These are phyloP conservation scores for Pleurotus salmoneostramineus DNA, from an alignment of 768 basidiomycete genomes.

Conservation along the genomic window DNA sequence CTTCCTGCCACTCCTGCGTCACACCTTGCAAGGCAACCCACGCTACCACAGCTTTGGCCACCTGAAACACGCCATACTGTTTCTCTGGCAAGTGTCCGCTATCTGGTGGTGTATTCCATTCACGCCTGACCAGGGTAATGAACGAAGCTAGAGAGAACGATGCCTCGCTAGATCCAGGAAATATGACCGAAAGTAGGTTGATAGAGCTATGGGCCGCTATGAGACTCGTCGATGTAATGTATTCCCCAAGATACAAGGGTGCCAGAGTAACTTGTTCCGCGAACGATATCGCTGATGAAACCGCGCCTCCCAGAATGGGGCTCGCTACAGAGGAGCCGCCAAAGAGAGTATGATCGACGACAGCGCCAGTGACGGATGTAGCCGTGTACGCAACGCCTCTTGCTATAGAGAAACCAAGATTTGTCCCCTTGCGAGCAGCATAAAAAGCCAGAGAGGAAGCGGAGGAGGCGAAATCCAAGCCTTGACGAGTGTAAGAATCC, in stretches of 20 bases:
- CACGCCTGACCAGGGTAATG: conserved; percentile 73
- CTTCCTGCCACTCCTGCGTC: conserved; percentile 79
- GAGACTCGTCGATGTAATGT: conserved; percentile 71
- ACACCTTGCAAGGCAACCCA: conserved; percentile 82
- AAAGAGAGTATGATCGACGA: conserved; percentile 65
- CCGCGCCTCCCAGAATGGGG: conserved; percentile 52
- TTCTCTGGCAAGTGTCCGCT: conserved; percentile 53
- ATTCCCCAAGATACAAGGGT: conserved; percentile 72
- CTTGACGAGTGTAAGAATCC: conserved; percentile 51
- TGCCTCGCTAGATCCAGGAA: conserved; percentile 73
- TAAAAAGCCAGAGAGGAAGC: conserved; percentile 64
- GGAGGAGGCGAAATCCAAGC: conserved; percentile 64
- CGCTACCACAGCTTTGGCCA: conserved; percentile 67
- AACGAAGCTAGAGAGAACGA: conserved; percentile 81
- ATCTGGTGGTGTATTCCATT: conserved; percentile 59
- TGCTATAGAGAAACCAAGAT: conserved; percentile 68
- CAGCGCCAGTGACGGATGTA: conserved; percentile 52
- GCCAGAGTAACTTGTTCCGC: conserved; percentile 72
- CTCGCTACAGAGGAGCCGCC: conserved; percentile 57
- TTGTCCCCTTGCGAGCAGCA: conserved; percentile 63
- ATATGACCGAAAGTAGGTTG: conserved; percentile 67
- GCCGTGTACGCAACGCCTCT: conserved; percentile 57
- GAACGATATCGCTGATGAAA: conserved; percentile 57
- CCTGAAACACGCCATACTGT: conserved; percentile 59
- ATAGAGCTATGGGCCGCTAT: conserved; percentile 73